Conservation (phyloP, 805 yeast genomes). For the Saccharomycopsis selenospora region DNA sequence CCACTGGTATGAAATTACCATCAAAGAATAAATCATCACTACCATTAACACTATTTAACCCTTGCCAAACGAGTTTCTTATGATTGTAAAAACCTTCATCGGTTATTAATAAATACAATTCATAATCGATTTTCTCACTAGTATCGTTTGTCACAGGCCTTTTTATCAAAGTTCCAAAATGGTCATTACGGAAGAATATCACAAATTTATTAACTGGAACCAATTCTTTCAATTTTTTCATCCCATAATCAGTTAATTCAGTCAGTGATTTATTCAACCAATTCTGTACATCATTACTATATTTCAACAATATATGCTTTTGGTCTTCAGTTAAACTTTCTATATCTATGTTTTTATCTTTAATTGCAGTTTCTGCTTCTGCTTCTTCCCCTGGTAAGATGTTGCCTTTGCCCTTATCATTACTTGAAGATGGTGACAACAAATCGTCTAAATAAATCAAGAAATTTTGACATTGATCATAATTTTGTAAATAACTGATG, state of each 20-base stretch:
- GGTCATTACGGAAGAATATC: conserved; percentile 84
- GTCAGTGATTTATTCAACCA: conserved; percentile 60
- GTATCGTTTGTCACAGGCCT: conserved; percentile 22
- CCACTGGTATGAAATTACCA: conserved; percentile 52
- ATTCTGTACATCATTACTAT: conserved; percentile 28
- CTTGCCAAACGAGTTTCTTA: conserved; percentile 71
- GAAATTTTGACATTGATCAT: conserved; percentile 54
- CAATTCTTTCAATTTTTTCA: conserved; percentile 37
- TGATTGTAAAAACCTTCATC: conserved; percentile 55
- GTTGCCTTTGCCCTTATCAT: too few species aligned
- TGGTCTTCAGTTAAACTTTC: conserved; percentile 20
- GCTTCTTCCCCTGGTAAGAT: too few species aligned
- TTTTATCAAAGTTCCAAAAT: conserved; percentile 61
- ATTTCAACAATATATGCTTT: conserved; percentile 7
- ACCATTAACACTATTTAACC: conserved; percentile 60
- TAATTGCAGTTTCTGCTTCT: too few species aligned
- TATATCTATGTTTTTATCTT: too few species aligned
- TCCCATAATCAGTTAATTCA: conserved; percentile 69
- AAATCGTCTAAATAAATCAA: conserved; percentile 40
- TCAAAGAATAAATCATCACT: conserved; percentile 59
- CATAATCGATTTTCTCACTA: conserved; percentile 36
- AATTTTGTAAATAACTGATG: conserved; percentile 38
- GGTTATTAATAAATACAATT: conserved; percentile 61
- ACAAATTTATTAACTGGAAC: conserved; percentile 49
- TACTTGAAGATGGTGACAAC: not conserved